phyloP scores from a whole-genome alignment of 1,139 yeast species.

The Blastobotrys ciferrii region DNA sequence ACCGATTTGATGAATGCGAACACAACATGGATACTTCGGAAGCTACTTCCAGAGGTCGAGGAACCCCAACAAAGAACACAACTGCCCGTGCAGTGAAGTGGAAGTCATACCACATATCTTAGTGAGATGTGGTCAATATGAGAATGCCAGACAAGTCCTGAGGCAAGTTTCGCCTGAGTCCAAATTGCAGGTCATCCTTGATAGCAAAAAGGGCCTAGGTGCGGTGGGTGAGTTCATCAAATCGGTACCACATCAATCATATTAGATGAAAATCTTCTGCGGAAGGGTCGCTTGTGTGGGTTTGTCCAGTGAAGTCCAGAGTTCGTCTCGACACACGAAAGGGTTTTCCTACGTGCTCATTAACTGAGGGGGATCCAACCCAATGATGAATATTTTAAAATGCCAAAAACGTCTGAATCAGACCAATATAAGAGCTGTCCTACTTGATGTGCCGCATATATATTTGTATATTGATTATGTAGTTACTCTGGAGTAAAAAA shows the following conservation, averaged over 20 bases:
- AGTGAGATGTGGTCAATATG: not conserved
- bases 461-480: not conserved
- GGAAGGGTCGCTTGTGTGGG: not conserved
- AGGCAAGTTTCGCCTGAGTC: not conserved
- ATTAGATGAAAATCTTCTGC: not conserved
- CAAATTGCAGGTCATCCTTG: not conserved
- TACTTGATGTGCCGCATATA: not conserved
- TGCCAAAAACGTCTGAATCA: not conserved
- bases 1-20: too few relatives aligned
- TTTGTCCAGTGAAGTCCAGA: not conserved
- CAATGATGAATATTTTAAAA: not conserved
- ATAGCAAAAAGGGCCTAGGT: not conserved
- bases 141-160: not conserved
- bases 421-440: not conserved
- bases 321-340: not conserved
- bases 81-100: not conserved
- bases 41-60: not conserved
- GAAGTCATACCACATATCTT: not conserved
- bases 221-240: not conserved
- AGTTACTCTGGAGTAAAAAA: not conserved
- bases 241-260: not conserved
- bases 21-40: not conserved
- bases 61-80: not conserved
- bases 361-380: not conserved
- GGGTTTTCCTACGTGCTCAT: conserved; percentile 1